Base-by-base conservation (phyloP, 176 grass and related monocot genomes). In the Zoysia japonica region DNA sequence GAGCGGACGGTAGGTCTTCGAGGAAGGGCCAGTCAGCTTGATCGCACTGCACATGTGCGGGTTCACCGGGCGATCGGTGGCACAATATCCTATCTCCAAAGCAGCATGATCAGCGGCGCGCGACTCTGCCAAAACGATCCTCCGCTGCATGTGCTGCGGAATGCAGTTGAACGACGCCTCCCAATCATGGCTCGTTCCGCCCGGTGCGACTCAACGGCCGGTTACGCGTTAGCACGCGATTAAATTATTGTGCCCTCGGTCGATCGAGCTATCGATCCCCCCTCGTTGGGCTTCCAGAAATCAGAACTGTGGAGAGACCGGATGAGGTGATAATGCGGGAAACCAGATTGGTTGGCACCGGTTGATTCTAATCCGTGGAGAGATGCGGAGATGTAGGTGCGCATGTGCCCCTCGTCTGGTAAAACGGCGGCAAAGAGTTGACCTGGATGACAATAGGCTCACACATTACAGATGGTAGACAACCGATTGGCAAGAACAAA, bases 81-180 rank as follows among this genome's bases (percentile, higher is more conserved):
- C 76, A 28, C 28, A 47, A 49, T 47, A 65, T 54, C 55, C 70
- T 80, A 84, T 76, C 28, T 28, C 76, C 55, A 46, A 88, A 84
- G 36, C 76, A 41, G 41, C 16, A 7, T 19, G 48, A 44, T 67
- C 62, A 37, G 15, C 84, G 57, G 70, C 9, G 70, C 75, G 28
- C 28, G 28, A 28, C 28, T 28, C 28, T 28, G 28, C 28, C 28
- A 28, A 28, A 28, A 28, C 28, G 28, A 28, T 64, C 16, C 42
- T n/a, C 39, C 42, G 17, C 50, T 76, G 77, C 81, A 80, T 84
- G 76, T 88, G 87, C 77, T 14, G 41, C 5, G 16, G 70, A 75
- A 36, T 57, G 56, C 47, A 15, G 75, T 54, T 47, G 47, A 80
- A 70, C 47, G 70, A 46, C 73, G 72, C 14, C 78, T 47, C 46